These are phyloP conservation scores for Phialophora chinensis DNA, from an alignment of 2,329 filamentous ascomycete genomes.

Conservation along the genomic window DNA sequence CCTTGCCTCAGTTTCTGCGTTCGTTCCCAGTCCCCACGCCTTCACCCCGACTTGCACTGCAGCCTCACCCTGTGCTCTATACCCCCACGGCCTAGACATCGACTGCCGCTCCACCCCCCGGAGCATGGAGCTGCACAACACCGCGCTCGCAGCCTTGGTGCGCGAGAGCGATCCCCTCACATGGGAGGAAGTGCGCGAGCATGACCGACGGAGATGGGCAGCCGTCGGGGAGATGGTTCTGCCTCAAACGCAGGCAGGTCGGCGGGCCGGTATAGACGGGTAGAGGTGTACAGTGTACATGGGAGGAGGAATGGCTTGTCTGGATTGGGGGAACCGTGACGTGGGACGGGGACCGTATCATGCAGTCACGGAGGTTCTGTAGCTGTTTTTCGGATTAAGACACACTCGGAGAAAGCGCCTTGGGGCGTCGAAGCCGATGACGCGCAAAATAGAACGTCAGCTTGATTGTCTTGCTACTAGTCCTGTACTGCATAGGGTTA, in stretches of 20 bases:
- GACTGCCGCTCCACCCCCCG: not conserved
- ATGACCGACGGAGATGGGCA: not conserved
- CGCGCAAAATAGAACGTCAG: not conserved
- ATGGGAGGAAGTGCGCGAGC: not conserved
- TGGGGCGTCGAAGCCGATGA: not conserved
- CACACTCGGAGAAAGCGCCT: too few relatives aligned
- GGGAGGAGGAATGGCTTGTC: not conserved
- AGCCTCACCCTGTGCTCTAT: not conserved
- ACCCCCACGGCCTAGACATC: not conserved
- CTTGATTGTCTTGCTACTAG: too few relatives aligned
- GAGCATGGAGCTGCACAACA: not conserved
- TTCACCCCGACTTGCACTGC: not conserved
- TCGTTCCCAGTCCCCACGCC: not conserved
- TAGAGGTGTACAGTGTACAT: not conserved
- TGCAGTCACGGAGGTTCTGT: too few relatives aligned
- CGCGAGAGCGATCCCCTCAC: conserved; percentile 6
- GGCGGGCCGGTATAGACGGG: not conserved
- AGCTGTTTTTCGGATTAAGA: too few relatives aligned
- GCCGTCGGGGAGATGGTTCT: not conserved
- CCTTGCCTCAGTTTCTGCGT: not conserved
- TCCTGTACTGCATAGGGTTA: too few relatives aligned
- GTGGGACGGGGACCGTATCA: too few relatives aligned
- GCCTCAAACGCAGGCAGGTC: too few relatives aligned
- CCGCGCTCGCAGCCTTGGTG: conserved; percentile 5
- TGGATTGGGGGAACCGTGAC: not conserved